A percentile compares a stretch with the other conserved stretches of the same genome.
phyloP scores from a whole-genome alignment of 495 filamentous ascomycete genomes.

The Lasiosphaeria miniovina region DNA sequence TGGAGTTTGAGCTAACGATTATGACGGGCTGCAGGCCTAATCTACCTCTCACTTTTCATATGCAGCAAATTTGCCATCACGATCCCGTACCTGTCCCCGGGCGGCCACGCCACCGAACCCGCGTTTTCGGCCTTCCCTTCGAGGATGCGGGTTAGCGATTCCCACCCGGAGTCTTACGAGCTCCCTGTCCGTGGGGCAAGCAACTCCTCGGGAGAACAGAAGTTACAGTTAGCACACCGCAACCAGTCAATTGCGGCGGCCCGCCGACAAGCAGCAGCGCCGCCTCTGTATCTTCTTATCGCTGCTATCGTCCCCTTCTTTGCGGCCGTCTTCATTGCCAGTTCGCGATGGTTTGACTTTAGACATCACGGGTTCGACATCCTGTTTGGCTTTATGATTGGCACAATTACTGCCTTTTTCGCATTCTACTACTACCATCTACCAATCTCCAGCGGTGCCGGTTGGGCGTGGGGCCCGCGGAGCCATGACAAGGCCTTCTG shows the following conservation, averaged over 20 bases:
- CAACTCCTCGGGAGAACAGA: slow-evolving; percentile 24
- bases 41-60: slow-evolving; percentile 72
- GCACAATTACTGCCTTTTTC: slow-evolving; percentile 47
- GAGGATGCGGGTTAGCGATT: slow-evolving; percentile 27
- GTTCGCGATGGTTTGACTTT: slow-evolving; percentile 72
- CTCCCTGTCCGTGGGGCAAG: slow-evolving; percentile 22
- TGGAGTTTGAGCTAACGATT: slow-evolving; percentile 5
- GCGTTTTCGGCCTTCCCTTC: slow-evolving; percentile 50
- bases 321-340: slow-evolving; percentile 52
- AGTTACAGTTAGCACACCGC: slow-evolving; percentile 40
- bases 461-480: slow-evolving; percentile 56
- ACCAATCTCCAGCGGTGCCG: slow-evolving; percentile 59
- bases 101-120: slow-evolving; percentile 29
- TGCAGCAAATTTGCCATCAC: slow-evolving; percentile 60
- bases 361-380: slow-evolving; percentile 90
- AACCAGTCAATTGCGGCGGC: slow-evolving; percentile 44
- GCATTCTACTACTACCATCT: slow-evolving; percentile 60
- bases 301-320: slow-evolving; percentile 63
- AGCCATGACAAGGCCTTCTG: slow-evolving; percentile 55
- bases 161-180: slow-evolving; percentile 28
- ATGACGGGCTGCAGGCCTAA: slow-evolving; percentile 45
- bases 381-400: slow-evolving; percentile 70
- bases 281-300: slow-evolving; percentile 65
- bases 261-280: slow-evolving; percentile 65
- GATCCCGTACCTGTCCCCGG: slow-evolving; percentile 54